Conservation (phyloP, 2,329 filamentous ascomycete genomes). For the Escovopsis sp. region DNA sequence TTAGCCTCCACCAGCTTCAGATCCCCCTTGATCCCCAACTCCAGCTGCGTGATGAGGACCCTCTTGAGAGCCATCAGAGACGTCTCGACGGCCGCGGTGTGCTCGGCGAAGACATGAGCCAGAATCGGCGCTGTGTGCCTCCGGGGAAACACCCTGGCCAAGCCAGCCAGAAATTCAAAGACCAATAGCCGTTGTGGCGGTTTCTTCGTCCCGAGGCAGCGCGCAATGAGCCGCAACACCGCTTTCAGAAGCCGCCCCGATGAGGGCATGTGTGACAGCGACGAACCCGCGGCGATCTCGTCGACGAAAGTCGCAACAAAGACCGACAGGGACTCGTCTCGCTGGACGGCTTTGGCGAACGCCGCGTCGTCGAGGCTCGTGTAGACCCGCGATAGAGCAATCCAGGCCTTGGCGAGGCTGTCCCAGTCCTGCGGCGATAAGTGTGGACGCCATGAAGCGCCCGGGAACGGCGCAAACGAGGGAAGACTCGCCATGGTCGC, state of each 20-base stretch:
- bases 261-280: constrained; percentile 8
- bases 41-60: constrained; percentile 45
- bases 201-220: constrained; percentile 31
- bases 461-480: constrained; percentile 64
- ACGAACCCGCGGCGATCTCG: constrained; percentile 27
- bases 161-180: constrained; percentile 54
- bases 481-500: constrained; percentile 33
- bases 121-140: constrained; percentile 41
- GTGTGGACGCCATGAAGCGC: constrained; percentile 47
- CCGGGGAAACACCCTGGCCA: constrained; percentile 52
- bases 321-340: constrained; percentile 39
- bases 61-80: constrained; percentile 47
- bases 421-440: constrained; percentile 63
- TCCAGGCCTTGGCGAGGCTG: constrained; percentile 63
- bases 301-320: constrained; percentile 40
- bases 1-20: constrained; percentile 38
- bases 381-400: constrained; percentile 49
- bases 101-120: constrained; percentile 34
- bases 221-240: constrained; percentile 48
- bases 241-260: constrained; percentile 41
- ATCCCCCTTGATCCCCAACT: constrained; percentile 42
- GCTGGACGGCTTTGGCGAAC: constrained; percentile 35
- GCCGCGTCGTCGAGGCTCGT: constrained; percentile 41
- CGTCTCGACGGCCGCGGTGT: constrained; percentile 33
- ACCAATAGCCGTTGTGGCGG: constrained; percentile 36